Conservation (phyloP, 495 filamentous ascomycete species). For the Neohortaea acidophila region DNA sequence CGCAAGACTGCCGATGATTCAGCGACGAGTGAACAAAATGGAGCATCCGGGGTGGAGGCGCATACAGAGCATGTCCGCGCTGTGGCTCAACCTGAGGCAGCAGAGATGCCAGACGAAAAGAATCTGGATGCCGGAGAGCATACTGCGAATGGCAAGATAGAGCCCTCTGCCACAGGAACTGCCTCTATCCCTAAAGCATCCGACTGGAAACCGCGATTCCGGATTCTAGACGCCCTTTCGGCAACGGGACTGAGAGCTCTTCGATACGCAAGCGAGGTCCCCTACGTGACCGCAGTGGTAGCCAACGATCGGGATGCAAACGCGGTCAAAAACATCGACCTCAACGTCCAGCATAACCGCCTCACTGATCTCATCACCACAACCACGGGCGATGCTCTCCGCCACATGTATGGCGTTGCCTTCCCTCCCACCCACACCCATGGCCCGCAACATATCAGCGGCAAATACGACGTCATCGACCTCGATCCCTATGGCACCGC, state of each 20-base stretch:
- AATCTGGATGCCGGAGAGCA: no score
- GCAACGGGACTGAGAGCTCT: slow-evolving; percentile 86
- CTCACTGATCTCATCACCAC: slow-evolving; percentile 52
- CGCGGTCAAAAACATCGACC: slow-evolving; percentile 64
- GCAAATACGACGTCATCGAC: slow-evolving; percentile 81
- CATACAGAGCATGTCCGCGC: no score
- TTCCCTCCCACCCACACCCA: slow-evolving; percentile 9
- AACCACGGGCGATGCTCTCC: slow-evolving; percentile 63
- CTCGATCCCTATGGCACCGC: slow-evolving; percentile 93
- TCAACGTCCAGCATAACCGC: slow-evolving; percentile 71
- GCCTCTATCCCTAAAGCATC: no score
- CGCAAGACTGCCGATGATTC: slow-evolving; percentile 9
- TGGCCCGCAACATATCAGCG: slow-evolving; percentile 12
- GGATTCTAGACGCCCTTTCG: slow-evolving; percentile 85
- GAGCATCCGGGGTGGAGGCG: not conserved
- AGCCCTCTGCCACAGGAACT: no score
- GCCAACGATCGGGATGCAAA: slow-evolving; percentile 73
- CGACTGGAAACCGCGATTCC: slow-evolving; percentile 38
- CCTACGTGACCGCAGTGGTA: slow-evolving; percentile 62
- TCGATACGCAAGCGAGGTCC: slow-evolving; percentile 82
- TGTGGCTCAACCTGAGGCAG: no score
- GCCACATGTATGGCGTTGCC: slow-evolving; percentile 66
- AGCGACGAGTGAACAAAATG: not conserved
- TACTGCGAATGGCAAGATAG: no score
- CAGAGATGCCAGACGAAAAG: no score